Percentiles rank a stretch among this genome's conserved stretches.
Evolutionary conservation across 2,329 filamentous ascomycete genomes (phyloP).

Genomic region (Penicillium sp.): DNA sequence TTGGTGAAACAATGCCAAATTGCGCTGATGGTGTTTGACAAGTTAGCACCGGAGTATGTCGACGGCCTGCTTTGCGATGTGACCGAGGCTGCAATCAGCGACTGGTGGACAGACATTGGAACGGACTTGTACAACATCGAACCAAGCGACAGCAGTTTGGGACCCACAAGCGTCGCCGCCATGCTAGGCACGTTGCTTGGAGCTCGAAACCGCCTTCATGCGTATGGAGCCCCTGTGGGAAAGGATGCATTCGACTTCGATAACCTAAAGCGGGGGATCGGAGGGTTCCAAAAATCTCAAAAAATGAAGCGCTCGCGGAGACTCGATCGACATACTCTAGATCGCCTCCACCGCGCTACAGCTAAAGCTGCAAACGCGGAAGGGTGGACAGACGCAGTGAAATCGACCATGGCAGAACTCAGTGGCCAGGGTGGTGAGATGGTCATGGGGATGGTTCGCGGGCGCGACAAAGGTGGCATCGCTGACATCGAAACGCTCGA

Average conservation of each 20-base stretch:
- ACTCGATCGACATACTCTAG: conserved; percentile 80
- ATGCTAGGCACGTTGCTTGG: conserved; percentile 86
- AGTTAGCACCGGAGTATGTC: conserved; percentile 82
- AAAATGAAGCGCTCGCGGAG: conserved; percentile 77
- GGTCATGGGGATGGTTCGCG: conserved; percentile 90
- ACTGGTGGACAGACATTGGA: conserved; percentile 96
- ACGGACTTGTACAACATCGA: conserved; percentile 90
- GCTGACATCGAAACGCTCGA: conserved; percentile 91
- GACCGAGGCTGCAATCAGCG: conserved; percentile 83
- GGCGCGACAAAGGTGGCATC: conserved; percentile 84
- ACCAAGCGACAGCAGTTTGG: conserved; percentile 87
- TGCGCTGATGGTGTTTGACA: conserved; percentile 83
- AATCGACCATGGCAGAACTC: conserved; percentile 90
- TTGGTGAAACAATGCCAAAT: conserved; percentile 90
- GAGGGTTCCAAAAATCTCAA: conserved; percentile 85
- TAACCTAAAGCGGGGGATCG: conserved; percentile 78
- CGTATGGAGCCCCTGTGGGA: conserved; percentile 76
- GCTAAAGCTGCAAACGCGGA: conserved; percentile 88
- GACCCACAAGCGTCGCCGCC: conserved; percentile 86
- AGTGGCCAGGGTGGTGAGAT: conserved; percentile 93
- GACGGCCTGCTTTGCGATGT: conserved; percentile 92
- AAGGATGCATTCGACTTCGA: conserved; percentile 92
- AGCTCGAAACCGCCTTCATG: conserved; percentile 83
- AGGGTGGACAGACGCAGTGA: conserved; percentile 89
- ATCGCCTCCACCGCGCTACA: conserved; percentile 77